These are phyloP conservation scores for Fistulinella cinereoalba DNA, from an alignment of 1,284 basidiomycete species.

Conservation along the genomic window DNA sequence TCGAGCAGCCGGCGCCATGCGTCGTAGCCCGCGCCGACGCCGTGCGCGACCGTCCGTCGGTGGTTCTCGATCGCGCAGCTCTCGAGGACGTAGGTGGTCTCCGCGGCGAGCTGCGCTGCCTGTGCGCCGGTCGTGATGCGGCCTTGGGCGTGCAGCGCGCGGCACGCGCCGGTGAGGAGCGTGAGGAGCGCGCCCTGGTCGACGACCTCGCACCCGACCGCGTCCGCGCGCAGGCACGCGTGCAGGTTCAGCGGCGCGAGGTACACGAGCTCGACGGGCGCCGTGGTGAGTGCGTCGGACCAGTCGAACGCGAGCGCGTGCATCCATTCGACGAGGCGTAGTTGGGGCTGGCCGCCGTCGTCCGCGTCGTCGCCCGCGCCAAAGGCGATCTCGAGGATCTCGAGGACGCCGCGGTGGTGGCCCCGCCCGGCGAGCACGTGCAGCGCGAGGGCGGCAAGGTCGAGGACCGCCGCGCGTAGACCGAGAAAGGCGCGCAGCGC, in stretches of 20 bases:
- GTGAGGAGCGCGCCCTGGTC: conserved; percentile 70
- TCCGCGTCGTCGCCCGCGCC: conserved; percentile 55
- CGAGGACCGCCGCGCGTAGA: conserved; percentile 81
- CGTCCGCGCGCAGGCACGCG: conserved; percentile 69
- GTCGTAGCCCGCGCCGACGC: conserved; percentile 68
- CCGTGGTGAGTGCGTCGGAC: conserved; percentile 69
- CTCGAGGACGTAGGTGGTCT: conserved; percentile 74
- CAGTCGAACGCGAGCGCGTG: conserved; percentile 87
- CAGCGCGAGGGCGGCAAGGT: conserved; percentile 86
- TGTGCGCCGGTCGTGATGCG: conserved; percentile 61
- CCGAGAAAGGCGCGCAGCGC: conserved; percentile 79
- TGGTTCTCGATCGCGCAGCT: conserved; percentile 87
- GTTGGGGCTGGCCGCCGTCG: conserved; percentile 71
- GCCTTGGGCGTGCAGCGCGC: conserved; percentile 65
- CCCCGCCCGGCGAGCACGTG: conserved; percentile 82
- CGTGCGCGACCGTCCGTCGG: conserved; percentile 73
- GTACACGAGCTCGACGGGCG: conserved; percentile 63
- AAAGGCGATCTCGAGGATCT: conserved; percentile 74
- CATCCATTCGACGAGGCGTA: conserved; percentile 84
- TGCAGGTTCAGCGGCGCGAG: conserved; percentile 71
- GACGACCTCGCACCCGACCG: conserved; percentile 78
- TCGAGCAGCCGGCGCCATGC: conserved; percentile 84
- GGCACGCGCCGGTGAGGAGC: conserved; percentile 60
- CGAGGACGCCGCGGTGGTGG: conserved; percentile 66
- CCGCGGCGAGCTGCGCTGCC: conserved; percentile 65